A percentile compares a stretch with the other conserved stretches of the same genome.
These are phyloP conservation scores for Pleurotus ostreatus DNA, from an alignment of 768 basidiomycete genomes.

Conservation along the genomic window DNA sequence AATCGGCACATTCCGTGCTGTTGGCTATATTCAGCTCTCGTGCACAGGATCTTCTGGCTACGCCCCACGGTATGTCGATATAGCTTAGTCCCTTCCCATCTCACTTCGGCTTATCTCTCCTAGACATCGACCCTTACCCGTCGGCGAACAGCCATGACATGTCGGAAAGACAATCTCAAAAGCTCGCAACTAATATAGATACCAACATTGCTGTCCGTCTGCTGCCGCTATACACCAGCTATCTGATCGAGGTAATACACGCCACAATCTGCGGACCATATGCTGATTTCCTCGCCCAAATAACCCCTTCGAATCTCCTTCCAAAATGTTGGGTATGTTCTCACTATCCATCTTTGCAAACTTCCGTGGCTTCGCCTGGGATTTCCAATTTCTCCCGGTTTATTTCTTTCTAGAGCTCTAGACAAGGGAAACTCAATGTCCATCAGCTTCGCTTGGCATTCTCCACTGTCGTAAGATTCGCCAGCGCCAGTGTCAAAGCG, in stretches of 20 bases:
- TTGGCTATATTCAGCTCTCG: conserved; percentile 68
- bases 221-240: conserved; percentile 70
- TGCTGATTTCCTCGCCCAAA: conserved; percentile 3
- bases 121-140: background rate
- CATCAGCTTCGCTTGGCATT: conserved; percentile 72
- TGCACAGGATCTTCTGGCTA: conserved; percentile 31
- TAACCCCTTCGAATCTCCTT: conserved; percentile 1
- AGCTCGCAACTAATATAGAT: conserved; percentile 17
- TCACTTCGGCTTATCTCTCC: background rate
- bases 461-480: conserved; percentile 63
- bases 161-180: conserved; percentile 1
- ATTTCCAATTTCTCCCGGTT: conserved; percentile 1
- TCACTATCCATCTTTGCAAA: conserved; percentile 5
- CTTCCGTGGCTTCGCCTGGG: background rate
- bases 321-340: background rate
- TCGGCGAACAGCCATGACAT: conserved; percentile 7
- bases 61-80: background rate
- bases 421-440: conserved; percentile 54
- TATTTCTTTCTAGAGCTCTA: conserved; percentile 48
- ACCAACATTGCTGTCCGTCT: conserved; percentile 47
- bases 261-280: background rate
- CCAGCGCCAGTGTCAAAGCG: conserved; percentile 35
- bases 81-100: background rate
- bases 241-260: conserved; percentile 61
- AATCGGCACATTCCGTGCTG: conserved; percentile 83